Percentiles rank a stretch among this genome's conserved stretches.
Conservation (phyloP, 768 basidiomycete genomes). For the Glaciozyma antarctica region DNA sequence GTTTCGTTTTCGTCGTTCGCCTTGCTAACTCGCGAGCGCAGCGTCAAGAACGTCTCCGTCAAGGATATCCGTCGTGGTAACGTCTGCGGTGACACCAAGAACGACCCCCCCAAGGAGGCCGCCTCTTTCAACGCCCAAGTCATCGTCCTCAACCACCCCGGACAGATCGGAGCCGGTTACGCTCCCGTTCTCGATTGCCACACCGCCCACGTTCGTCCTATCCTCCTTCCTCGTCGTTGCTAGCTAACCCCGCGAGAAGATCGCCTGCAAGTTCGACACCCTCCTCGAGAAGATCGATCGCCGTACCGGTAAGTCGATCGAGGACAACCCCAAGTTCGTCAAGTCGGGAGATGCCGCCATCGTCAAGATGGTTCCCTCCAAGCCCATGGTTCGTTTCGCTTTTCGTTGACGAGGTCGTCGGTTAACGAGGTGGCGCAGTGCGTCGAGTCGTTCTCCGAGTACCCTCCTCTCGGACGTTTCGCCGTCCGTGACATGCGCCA, state of each 20-base stretch:
- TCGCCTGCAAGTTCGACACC: slow-evolving; percentile 48
- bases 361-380: slow-evolving; percentile 53
- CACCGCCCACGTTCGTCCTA: slow-evolving; percentile 75
- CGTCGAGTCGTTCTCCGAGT: slow-evolving; percentile 43
- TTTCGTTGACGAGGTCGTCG: background rate
- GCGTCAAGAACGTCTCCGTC: slow-evolving; percentile 88
- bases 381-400: slow-evolving; percentile 31
- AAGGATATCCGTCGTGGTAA: slow-evolving; percentile 99
- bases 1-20: background rate
- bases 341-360: slow-evolving; percentile 99
- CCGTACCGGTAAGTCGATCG: slow-evolving; percentile 88
- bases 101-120: slow-evolving; percentile 98
- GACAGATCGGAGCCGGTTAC: slow-evolving; percentile 98
- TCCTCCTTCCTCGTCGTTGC: background rate
- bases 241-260: background rate
- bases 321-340: slow-evolving; percentile 82
- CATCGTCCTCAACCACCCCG: slow-evolving; percentile 99
- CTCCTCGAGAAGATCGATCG: slow-evolving; percentile 98
- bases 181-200: slow-evolving; percentile 99
- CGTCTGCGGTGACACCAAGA: slow-evolving; percentile 99
- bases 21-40: background rate
- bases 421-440: background rate
- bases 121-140: slow-evolving; percentile 99
- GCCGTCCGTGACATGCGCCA: slow-evolving; percentile 99
- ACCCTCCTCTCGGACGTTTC: slow-evolving; percentile 98